Evolutionary conservation across 2,329 filamentous ascomycete species (phyloP), one percentile per base, ranked within the genome.

Genomic region (Madurella mycetomatis): DNA sequence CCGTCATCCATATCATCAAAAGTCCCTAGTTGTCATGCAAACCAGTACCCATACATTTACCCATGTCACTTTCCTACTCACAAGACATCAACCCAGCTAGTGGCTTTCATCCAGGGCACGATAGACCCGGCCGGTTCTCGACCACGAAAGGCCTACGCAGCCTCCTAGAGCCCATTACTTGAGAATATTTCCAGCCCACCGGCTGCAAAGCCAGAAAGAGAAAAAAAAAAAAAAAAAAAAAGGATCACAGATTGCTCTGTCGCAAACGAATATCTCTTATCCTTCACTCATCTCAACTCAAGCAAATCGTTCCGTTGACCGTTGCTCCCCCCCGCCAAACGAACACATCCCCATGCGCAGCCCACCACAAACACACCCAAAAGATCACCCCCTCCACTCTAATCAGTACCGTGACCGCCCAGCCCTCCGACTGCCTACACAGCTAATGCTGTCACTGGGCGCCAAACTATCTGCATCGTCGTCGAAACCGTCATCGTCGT

Each of bases 371-470:
- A 9, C 34, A 37, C 4, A 37, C 34, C 34, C n/a, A 41, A 16
- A 19, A 41, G 11, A 8, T 41, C 16, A 2, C 17, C 8, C 16
- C 32, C 18, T 39, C 15, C 45, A 7, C 18, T 19, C 34, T n/a
- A 12, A 49, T 41, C 41, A 47, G 54, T 64, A 59, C 47, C 70
- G 64, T 9, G 60, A 53, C 7, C 65, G 63, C 17, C 63, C 58
- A 41, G 65, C 65, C 54, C 67, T 68, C 41, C 72, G 69, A 57
- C 66, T 74, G 18, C 80, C 82, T n/a, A 84, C 74, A 60, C 79
- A 81, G 65, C 81, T 84, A 53, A 85, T 82, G 62, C 82, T 85
- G 64, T 85, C 82, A 61, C 76, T 79, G 1, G 82, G 82, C 42
- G 76, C 80, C 37, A 85, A 70, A 61, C 79, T 83, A 47, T 72